Evolutionary conservation across 176 grass and related monocot genomes (phyloP), one percentile per base, ranked within the genome.

Genomic region (Cenchrus purpureus): DNA sequence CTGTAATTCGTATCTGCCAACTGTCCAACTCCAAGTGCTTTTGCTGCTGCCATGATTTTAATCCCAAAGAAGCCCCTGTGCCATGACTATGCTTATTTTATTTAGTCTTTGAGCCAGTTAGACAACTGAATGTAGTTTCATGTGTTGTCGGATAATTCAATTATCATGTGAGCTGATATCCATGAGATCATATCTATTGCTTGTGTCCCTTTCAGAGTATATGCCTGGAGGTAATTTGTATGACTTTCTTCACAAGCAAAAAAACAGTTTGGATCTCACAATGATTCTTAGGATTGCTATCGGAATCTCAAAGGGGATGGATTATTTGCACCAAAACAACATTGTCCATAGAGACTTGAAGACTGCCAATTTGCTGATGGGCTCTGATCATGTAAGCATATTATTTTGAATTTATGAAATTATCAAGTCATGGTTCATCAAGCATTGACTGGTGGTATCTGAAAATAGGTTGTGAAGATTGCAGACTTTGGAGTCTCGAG

Each of bases 341-440:
- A 96, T 98, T 62, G 89, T 98, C 58, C 97, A 98, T 84, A 91
- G 97, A 76, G 97, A 98, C 76, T 89, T 98, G 45, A 98, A 98
- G 74, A 94, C 90, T 20, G 93, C 93, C 79, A 98, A 98, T 87
- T 87, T 98, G 85, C 82, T 98, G 61, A 91, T 98, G 40, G 91
- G 92, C 51, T 57, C 85, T 73, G 81, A 83, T 81, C 82, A 91
- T 77, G 97, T 98, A 86, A 79, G 86, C 13, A 40, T 81, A 68
- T 46, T 57, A 14, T 85, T 68, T 74, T 61, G 29, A 52, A 56
- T 5, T 79, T 12, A n/a, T 73, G 40, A 4, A 37, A 10, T 19
- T 79, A 48, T 46, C 45, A 46, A 46, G 45, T 46, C 37, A 4
- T 40, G 37, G 55, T 83, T 68, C 77, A 77, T 48, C 42, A 87